phyloP scores from a whole-genome alignment of 2,329 filamentous ascomycete species.

The Didymella keratinophila region DNA sequence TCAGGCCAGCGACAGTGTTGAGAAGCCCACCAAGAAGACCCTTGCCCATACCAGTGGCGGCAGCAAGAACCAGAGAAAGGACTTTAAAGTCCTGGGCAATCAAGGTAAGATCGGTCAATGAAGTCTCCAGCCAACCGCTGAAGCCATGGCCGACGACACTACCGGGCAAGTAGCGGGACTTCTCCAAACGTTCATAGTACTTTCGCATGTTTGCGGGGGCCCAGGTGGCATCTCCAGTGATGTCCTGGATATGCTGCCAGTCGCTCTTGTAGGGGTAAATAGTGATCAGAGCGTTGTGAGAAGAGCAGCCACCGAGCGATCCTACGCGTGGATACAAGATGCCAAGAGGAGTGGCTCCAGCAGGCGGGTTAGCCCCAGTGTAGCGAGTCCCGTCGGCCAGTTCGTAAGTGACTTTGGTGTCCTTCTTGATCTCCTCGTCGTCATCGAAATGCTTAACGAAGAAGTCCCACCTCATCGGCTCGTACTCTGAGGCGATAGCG shows the following conservation, averaged over 20 bases:
- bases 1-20: slow-evolving; percentile 55
- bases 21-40: slow-evolving; percentile 43
- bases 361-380: slow-evolving; percentile 61
- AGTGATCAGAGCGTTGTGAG: slow-evolving; percentile 67
- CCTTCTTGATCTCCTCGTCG: slow-evolving; percentile 57
- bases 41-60: slow-evolving; percentile 59
- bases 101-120: slow-evolving; percentile 59
- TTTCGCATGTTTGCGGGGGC: slow-evolving; percentile 68
- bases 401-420: slow-evolving; percentile 63
- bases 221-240: slow-evolving; percentile 67
- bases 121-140: slow-evolving; percentile 63
- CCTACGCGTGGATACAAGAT: slow-evolving; percentile 65
- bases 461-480: slow-evolving; percentile 66
- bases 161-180: slow-evolving; percentile 59
- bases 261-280: slow-evolving; percentile 66
- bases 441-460: slow-evolving; percentile 67
- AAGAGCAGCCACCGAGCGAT: slow-evolving; percentile 64
- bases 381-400: slow-evolving; percentile 51
- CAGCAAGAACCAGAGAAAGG: slow-evolving; percentile 59
- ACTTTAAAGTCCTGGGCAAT: slow-evolving; percentile 62
- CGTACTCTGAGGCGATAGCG: slow-evolving; percentile 62
- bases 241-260: slow-evolving; percentile 62
- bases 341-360: slow-evolving; percentile 59
- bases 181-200: slow-evolving; percentile 63
- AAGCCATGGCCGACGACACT: slow-evolving; percentile 61